Evolutionary conservation across 805 yeast genomes (phyloP).

Genomic region (Candida gorgasii): DNA sequence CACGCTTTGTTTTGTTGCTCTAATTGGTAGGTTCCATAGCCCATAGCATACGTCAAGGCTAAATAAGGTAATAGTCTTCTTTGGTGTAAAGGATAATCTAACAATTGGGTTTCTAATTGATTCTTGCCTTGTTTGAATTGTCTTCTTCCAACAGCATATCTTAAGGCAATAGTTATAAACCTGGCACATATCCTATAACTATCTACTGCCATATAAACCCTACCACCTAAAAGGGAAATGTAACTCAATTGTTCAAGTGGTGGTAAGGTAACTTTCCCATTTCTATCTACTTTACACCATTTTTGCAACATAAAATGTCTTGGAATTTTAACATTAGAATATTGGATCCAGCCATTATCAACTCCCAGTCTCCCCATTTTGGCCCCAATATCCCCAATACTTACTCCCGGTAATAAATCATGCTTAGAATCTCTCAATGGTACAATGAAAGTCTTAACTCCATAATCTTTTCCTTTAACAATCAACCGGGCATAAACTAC

Average conservation of each 20-base stretch:
- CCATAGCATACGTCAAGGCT: constrained; percentile 75
- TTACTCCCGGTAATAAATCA: constrained; percentile 73
- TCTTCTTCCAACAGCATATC: constrained; percentile 88
- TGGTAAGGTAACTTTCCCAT: constrained; percentile 72
- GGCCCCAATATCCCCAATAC: constrained; percentile 89
- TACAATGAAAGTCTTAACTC: constrained; percentile 89
- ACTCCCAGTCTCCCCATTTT: constrained; percentile 97
- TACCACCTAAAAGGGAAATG: constrained; percentile 83
- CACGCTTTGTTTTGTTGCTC: constrained; percentile 51
- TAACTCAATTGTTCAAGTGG: constrained; percentile 88
- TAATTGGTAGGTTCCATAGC: constrained; percentile 67
- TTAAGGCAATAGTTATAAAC: constrained; percentile 77
- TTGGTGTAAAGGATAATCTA: constrained; percentile 89
- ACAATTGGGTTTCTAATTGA: constrained; percentile 65
- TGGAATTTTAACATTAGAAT: constrained; percentile 80
- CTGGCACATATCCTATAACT: constrained; percentile 80
- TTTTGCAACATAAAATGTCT: constrained; percentile 79
- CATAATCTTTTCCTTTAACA: constrained; percentile 82
- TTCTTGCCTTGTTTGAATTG: constrained; percentile 60
- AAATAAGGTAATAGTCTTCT: constrained; percentile 82
- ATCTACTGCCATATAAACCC: constrained; percentile 88
- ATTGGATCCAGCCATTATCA: constrained; percentile 97
- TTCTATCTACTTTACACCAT: constrained; percentile 67
- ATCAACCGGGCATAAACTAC: constrained; percentile 83
- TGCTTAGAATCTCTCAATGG: constrained; percentile 80